phyloP scores from a whole-genome alignment of 2,329 filamentous ascomycete species.

The Stemphylium beticola region DNA sequence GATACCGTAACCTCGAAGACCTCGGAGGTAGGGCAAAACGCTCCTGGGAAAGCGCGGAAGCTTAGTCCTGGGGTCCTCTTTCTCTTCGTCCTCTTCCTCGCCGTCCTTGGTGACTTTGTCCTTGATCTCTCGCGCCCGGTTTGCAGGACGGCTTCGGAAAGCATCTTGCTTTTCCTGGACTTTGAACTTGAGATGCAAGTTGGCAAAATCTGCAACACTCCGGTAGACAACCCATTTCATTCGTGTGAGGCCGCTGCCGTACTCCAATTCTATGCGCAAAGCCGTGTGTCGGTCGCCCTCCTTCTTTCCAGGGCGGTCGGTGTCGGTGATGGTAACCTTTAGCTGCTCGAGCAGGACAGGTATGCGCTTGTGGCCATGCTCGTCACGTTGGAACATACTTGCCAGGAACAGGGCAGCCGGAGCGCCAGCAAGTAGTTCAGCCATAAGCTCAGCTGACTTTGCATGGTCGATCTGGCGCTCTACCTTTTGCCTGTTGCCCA shows the following conservation, averaged over 20 bases:
- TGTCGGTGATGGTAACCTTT: constrained; percentile 85
- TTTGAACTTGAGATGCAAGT: constrained; percentile 93
- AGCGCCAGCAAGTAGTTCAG: constrained; percentile 88
- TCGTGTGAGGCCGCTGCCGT: constrained; percentile 90
- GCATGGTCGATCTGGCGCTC: constrained; percentile 87
- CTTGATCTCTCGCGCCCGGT: constrained; percentile 22
- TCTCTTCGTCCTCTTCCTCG: constrained; percentile 51
- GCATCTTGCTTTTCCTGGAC: constrained; percentile 83
- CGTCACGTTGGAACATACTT: constrained; percentile 97
- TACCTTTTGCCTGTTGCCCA: constrained; percentile 78
- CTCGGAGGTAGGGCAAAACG: constrained; percentile 87
- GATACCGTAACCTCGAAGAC: constrained; percentile 70
- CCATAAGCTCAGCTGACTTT: constrained; percentile 96
- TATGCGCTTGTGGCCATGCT: constrained; percentile 93
- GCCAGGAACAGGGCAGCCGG: constrained; percentile 93
- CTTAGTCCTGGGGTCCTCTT: constrained; percentile 70
- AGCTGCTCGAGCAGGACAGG: constrained; percentile 94
- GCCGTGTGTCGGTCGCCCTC: constrained; percentile 72
- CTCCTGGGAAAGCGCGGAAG: constrained; percentile 89
- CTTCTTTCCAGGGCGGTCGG: constrained; percentile 55
- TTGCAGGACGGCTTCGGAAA: constrained; percentile 67
- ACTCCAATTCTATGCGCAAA: constrained; percentile 92
- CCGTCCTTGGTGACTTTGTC: constrained; percentile 28
- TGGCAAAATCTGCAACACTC: constrained; percentile 86
- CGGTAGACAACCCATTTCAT: constrained; percentile 97